These are phyloP conservation scores for Ophiostoma quercus DNA, from an alignment of 2,329 filamentous ascomycete species.

Conservation along the genomic window DNA sequence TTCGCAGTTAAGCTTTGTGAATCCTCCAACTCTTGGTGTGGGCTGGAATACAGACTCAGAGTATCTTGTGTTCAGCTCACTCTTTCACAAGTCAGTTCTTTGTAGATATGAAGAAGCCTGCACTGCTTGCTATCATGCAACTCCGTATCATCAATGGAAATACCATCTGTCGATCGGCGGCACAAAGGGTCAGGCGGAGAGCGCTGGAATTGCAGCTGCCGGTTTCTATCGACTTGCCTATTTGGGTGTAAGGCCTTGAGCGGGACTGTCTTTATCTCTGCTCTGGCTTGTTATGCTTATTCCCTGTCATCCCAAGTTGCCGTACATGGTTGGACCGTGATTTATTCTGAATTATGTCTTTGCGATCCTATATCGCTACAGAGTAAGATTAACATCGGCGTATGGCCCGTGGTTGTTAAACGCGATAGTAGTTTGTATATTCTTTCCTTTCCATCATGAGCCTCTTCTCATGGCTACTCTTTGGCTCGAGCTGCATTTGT, in stretches of 20 bases:
- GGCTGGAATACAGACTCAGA: background rate
- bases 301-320: too few species aligned
- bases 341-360: background rate
- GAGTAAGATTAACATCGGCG: background rate
- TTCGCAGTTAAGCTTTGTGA: background rate
- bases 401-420: background rate
- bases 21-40: background rate
- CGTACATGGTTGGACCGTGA: background rate
- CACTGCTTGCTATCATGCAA: background rate
- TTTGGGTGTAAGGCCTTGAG: slow-evolving; percentile 4
- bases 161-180: background rate
- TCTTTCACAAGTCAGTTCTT: background rate
- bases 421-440: too few species aligned
- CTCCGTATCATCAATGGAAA: background rate
- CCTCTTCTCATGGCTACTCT: background rate
- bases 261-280: background rate
- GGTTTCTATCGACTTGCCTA: slow-evolving; percentile 10
- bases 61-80: background rate
- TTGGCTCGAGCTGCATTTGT: background rate
- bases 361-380: background rate
- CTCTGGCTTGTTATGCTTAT: too few species aligned
- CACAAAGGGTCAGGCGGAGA: background rate
- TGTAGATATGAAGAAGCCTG: too few species aligned
- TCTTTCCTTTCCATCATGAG: background rate
- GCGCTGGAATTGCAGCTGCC: background rate